These are phyloP conservation scores for Clavispora carvajalis DNA, from an alignment of 805 yeast genomes.

Conservation along the genomic window DNA sequence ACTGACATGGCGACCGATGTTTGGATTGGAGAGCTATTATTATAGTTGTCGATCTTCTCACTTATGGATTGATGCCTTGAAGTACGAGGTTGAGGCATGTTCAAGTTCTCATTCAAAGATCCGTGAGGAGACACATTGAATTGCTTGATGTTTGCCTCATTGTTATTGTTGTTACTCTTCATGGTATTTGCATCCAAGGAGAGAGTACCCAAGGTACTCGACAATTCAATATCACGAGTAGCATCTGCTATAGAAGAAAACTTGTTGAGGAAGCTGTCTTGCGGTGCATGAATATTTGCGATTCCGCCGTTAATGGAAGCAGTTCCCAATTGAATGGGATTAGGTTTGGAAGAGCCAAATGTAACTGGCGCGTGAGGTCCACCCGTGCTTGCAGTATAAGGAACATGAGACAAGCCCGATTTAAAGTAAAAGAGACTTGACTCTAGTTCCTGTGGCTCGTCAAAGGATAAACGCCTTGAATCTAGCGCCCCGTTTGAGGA, in stretches of 20 bases:
- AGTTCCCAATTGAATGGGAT: constrained; percentile 43
- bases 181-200: constrained; percentile 34
- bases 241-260: constrained; percentile 64
- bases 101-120: constrained; percentile 39
- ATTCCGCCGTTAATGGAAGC: constrained; percentile 59
- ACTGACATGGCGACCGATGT: constrained; percentile 34
- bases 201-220: constrained; percentile 39
- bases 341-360: constrained; percentile 12
- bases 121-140: constrained; percentile 33
- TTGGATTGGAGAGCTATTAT: constrained; percentile 40
- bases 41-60: constrained; percentile 60
- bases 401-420: constrained; percentile 29
- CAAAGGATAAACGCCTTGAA: constrained; percentile 36
- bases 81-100: constrained; percentile 28
- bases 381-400: constrained; percentile 18
- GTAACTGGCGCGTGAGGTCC: constrained; percentile 16
- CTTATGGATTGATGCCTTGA: constrained; percentile 50
- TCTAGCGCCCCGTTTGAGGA: constrained; percentile 9
- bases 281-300: constrained; percentile 42
- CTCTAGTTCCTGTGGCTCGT: constrained; percentile 42
- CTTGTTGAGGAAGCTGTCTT: constrained; percentile 52
- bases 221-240: constrained; percentile 57
- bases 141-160: constrained; percentile 19
- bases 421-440: constrained; percentile 41
- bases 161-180: constrained; percentile 44